phyloP scores from a whole-genome alignment of 2,329 filamentous ascomycete genomes.

The Sporothrix dimorphospora region DNA sequence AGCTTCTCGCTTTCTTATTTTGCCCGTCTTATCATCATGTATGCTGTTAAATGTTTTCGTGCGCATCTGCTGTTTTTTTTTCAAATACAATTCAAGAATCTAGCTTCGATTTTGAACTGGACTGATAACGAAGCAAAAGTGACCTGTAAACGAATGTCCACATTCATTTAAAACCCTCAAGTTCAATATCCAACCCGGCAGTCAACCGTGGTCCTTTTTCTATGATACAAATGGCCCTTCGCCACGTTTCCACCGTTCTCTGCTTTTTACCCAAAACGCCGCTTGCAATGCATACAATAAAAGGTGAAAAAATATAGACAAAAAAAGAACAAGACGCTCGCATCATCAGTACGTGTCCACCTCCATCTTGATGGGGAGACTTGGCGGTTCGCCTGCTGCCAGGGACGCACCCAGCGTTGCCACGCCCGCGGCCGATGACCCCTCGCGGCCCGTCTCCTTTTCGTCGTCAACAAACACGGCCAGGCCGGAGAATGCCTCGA shows the following conservation, averaged over 20 bases:
- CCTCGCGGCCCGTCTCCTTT: conserved; percentile 48
- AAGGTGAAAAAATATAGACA: background rate
- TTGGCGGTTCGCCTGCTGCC: conserved; percentile 37
- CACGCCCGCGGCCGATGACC: conserved; percentile 40
- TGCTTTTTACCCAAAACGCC: background rate
- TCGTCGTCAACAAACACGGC: conserved; percentile 88
- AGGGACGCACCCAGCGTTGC: conserved; percentile 41
- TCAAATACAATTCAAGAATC: background rate
- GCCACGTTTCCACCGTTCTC: background rate
- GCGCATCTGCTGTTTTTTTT: background rate
- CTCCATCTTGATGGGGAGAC: conserved; percentile 48
- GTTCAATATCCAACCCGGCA: background rate
- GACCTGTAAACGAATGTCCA: background rate
- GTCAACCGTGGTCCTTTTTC: background rate
- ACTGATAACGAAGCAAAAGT: background rate
- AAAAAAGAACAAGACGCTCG: background rate
- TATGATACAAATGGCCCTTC: background rate
- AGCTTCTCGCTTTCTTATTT: background rate
- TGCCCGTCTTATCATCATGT: background rate
- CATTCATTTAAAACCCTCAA: background rate
- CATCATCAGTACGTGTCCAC: conserved; percentile 49
- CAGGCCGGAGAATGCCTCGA: conserved; percentile 87
- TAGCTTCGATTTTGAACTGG: background rate
- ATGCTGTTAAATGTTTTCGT: background rate
- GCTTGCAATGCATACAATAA: conserved; percentile 13